Base-by-base conservation (phyloP, 78 protist species). In the Planoprotostelium fungivorum region DNA sequence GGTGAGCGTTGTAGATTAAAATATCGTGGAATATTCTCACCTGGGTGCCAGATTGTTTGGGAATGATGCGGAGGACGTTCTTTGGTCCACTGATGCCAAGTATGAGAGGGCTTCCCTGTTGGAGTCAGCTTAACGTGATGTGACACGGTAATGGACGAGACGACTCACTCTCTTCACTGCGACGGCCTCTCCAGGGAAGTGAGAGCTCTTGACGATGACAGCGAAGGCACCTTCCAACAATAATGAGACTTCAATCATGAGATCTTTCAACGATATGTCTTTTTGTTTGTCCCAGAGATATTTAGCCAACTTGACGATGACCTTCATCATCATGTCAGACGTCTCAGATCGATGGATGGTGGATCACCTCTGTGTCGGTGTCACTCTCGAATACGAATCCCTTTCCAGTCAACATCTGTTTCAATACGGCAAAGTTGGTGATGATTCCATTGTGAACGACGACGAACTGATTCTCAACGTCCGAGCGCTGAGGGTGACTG, bases 321-420 rank as follows among this genome's bases (percentile, higher is more conserved):
- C 73, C 73, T 51, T n/a, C n/a, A n/a, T n/a, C n/a, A n/a, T n/a
- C n/a, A n/a, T n/a, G n/a, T n/a, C n/a, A n/a, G n/a, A n/a, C n/a
- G n/a, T n/a, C n/a, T n/a, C n/a, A n/a, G n/a, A n/a, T n/a, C n/a
- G n/a, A n/a, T n/a, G n/a, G n/a, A n/a, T 51, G 5, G 73, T 51
- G 5, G 31, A 5, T 96, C 89, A 94, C 96, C 95, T 98, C 99
- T 0, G 99, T 97, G 95, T 98, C 99, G 29, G 99, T 98, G 36
- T 98, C 99, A 38, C 92, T 88, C 87, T 93, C 87, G 84, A 94
- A 94, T 34, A 31, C 84, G 86, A 90, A 51, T 36, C 96, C 96
- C 39, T 85, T 94, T 89, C 88, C 88, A 36, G 86, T 91, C 34
- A 94, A 35, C 86, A 84, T 88, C 73, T 94, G 93, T 38, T 91